Conservation (phyloP, 1,284 basidiomycete species). For the Cystobasidium sp. region DNA sequence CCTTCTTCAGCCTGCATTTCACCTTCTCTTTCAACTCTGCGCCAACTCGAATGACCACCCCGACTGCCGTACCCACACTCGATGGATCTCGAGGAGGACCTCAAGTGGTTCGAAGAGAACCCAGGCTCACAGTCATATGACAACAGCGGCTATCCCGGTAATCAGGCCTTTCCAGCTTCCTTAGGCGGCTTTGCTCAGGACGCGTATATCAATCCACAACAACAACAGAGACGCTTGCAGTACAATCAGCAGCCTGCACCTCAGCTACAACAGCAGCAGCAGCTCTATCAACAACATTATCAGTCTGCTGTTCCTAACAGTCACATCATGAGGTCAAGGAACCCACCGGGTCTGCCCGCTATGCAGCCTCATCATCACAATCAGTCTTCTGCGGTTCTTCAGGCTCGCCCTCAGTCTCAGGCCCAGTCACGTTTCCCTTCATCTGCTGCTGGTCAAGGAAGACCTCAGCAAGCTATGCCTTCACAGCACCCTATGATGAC, state of each 20-base stretch:
- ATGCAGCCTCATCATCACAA: background rate
- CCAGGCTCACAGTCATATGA: background rate
- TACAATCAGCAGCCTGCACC: background rate
- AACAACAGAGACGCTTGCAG: background rate
- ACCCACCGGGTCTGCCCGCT: background rate
- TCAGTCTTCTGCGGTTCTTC: too few relatives aligned
- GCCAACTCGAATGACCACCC: slow-evolving; percentile 1
- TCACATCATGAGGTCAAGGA: background rate
- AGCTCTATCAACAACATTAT: background rate
- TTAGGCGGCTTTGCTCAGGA: slow-evolving; percentile 6
- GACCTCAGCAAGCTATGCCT: background rate
- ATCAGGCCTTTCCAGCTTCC: slow-evolving; percentile 1
- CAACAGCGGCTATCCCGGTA: background rate
- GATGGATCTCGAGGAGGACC: slow-evolving; percentile 16
- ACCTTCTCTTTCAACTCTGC: background rate
- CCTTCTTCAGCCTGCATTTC: background rate
- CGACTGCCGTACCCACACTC: background rate
- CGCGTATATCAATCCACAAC: slow-evolving; percentile 12
- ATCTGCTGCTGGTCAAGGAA: too few relatives aligned
- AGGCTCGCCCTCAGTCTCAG: background rate
- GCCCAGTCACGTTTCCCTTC: background rate
- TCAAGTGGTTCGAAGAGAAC: slow-evolving; percentile 15
- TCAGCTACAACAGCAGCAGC: background rate
- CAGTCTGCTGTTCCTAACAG: background rate
- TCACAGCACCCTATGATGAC: background rate